Evolutionary conservation across 1,284 basidiomycete genomes (phyloP).

Genomic region (Irpex sp.): DNA sequence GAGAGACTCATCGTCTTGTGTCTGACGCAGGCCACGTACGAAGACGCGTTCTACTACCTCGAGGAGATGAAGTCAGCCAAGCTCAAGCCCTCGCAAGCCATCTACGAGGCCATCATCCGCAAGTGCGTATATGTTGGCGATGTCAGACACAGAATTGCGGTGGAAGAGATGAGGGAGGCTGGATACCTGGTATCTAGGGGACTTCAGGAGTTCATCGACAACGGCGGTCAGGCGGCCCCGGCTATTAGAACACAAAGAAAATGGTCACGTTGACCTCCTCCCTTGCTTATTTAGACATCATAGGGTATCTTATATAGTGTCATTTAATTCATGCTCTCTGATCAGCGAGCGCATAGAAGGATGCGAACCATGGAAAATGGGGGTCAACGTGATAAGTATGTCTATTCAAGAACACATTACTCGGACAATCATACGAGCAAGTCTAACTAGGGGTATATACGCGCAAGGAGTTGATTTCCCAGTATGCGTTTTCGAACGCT

Average conservation of each 20-base stretch:
- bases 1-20: constrained; percentile 65
- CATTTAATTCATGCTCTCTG: background rate
- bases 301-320: background rate
- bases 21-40: constrained; percentile 69
- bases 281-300: background rate
- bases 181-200: constrained; percentile 35
- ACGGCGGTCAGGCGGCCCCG: constrained; percentile 18
- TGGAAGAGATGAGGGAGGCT: constrained; percentile 65
- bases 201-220: constrained; percentile 33
- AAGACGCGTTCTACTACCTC: constrained; percentile 85
- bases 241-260: background rate
- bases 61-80: constrained; percentile 78
- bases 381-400: background rate
- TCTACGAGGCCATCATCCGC: constrained; percentile 63
- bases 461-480: constrained; percentile 36
- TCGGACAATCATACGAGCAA: background rate
- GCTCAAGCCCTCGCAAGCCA: constrained; percentile 45
- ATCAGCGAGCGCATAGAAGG: background rate
- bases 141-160: constrained; percentile 58
- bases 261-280: background rate
- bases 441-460: constrained; percentile 18
- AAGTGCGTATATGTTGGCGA: constrained; percentile 60
- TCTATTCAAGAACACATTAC: background rate
- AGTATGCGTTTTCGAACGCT: constrained; percentile 46
- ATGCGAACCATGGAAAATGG: background rate